Evolutionary conservation across 1,284 basidiomycete genomes (phyloP), one percentile per base, ranked within the genome.

Genomic region (Trichosporon sp.): DNA sequence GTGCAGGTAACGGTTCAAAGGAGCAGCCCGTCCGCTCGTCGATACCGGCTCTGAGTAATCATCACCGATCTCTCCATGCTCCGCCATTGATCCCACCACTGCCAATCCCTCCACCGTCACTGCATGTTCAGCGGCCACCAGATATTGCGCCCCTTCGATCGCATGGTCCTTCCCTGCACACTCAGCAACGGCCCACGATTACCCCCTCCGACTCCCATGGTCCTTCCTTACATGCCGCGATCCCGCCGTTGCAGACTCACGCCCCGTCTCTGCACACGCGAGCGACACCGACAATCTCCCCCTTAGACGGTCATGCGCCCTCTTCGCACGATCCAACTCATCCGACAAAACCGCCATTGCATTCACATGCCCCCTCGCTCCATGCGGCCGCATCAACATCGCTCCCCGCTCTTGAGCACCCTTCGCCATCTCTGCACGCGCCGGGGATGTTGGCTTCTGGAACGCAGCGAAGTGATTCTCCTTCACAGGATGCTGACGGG

Each of bases 221-320:
- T 10, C 59, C 59, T n/a, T 63, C 59, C 16, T 16, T 54, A 8
- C 51, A 54, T 54, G 51, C 51, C 51, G 21, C 51, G 11, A 54
- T 63, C 1, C 59, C 59, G 12, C 59, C 59, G 59, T n/a, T 63
- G 59, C 14, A 14, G 16, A 35, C 32, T 2, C 59, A 63, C 32
- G 59, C 31, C 32, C 59, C 59, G 16, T 63, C 59, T 35, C 35
- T 63, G 31, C 56, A 61, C 56, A 61, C 26, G 7, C 56, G 12
- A 2, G 7, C 59, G 12, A 6, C 1, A 4, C 59, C 31, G 31
- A n/a, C 16, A 1, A 37, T 63, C 31, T 32, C 59, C 1, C 59
- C 59, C 4, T n/a, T 63, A 31, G 6, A 16, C 3, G 7, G 12
- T 12, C 56, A 61, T 61, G 56, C 56, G 12, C 56, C 31, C 4